A percentile compares a stretch with the other conserved stretches of the same genome.
Evolutionary conservation across 23 red algal species (phyloP).

Genomic region (Cyanidioschyzon merolae): DNA sequence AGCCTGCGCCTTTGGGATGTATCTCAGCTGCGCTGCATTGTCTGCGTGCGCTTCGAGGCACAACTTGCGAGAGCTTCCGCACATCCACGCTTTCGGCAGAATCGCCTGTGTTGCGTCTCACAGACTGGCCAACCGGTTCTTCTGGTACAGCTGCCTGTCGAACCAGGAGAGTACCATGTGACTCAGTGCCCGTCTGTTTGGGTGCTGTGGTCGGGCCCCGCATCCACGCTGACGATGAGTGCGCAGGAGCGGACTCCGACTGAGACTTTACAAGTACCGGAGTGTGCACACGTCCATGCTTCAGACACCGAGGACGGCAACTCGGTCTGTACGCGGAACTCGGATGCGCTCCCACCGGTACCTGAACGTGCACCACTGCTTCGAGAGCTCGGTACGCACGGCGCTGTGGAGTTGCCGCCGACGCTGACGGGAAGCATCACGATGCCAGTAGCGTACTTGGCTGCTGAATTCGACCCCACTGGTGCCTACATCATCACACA

Average conservation of each 20-base stretch:
- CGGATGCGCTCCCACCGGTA: background rate
- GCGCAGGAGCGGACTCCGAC: background rate
- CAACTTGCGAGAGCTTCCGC: background rate
- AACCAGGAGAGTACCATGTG: background rate
- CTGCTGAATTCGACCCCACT: background rate
- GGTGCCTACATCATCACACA: background rate
- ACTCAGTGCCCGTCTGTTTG: background rate
- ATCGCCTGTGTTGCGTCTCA: background rate
- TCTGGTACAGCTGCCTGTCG: background rate
- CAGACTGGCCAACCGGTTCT: slow-evolving; percentile 7
- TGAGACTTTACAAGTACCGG: background rate
- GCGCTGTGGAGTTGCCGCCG: background rate
- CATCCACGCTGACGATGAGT: background rate
- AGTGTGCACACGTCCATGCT: background rate
- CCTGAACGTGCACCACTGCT: background rate
- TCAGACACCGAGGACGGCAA: background rate
- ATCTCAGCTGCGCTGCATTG: background rate
- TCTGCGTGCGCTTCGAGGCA: slow-evolving; percentile 9
- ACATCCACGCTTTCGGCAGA: background rate
- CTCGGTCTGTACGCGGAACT: background rate
- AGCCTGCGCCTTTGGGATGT: slow-evolving; percentile 1
- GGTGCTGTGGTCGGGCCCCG: background rate
- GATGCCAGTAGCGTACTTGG: background rate
- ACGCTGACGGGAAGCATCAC: background rate
- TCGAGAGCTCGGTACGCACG: background rate